Conservation (phyloP, 78 protist species). For the Diacronema lutheri region DNA sequence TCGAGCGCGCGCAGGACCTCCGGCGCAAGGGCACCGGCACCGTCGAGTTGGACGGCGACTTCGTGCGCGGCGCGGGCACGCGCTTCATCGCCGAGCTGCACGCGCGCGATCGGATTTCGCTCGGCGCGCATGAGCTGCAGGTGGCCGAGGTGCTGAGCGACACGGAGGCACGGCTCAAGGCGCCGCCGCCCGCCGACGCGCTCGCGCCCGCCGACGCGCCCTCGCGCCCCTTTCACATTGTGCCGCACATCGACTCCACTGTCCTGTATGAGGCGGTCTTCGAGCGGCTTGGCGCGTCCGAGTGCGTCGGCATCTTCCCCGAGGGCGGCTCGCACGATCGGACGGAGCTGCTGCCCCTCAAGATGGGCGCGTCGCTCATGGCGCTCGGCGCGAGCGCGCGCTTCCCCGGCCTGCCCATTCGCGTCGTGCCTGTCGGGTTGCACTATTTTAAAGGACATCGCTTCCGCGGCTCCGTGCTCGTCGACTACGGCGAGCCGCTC, state of each 20-base stretch:
- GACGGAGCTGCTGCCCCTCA: conserved; percentile 40
- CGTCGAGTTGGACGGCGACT: neutral
- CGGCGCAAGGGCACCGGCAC: neutral
- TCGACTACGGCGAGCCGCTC: conserved; percentile 47
- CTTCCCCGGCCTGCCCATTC: neutral
- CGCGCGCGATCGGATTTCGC: neutral
- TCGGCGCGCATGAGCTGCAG: neutral
- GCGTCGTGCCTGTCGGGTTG: conserved; percentile 46
- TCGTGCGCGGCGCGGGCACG: neutral
- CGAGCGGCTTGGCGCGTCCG: neutral
- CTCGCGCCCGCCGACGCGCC: neutral
- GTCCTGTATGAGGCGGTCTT: neutral
- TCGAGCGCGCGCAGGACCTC: conserved; percentile 50
- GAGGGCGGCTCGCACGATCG: conserved; percentile 61
- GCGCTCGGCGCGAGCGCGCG: conserved; percentile 6
- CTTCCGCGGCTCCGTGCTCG: conserved; percentile 39
- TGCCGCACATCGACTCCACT: conserved; percentile 26
- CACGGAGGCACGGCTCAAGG: neutral
- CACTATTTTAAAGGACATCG: conserved; percentile 40
- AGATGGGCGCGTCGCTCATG: conserved; percentile 44
- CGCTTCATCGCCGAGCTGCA: neutral
- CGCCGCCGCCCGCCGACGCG: neutral
- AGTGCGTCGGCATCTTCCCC: conserved; percentile 53
- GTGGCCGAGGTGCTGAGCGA: neutral
- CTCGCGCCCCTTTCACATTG: neutral